Base-by-base conservation (phyloP, 2,329 filamentous ascomycete species). In the Clarireedia homoeocarpa region DNA sequence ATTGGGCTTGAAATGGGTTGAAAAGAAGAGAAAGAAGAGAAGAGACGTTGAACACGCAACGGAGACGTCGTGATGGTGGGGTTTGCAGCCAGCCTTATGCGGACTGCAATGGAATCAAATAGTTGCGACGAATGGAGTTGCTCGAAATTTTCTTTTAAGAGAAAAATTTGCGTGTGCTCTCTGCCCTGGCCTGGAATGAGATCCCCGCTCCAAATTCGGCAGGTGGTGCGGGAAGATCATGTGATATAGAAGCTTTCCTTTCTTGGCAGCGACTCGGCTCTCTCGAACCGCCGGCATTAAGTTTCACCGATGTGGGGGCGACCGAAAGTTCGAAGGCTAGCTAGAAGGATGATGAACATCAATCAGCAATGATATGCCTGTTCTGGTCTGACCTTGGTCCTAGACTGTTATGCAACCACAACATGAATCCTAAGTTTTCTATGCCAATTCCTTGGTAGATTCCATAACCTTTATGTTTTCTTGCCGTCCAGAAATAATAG, bases 1-100 rank as follows among this genome's bases (percentile, higher is more conserved):
- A 71, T 69, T 65, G 72, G 69, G 65, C 63, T 75, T 75, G 72
- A 77, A 71, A 75, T 75, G 75, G 79, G 74, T 71, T 72, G 70
- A 68, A 75, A 46, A 46, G 42, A 74, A 73, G 71, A 74, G 75
- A 75, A 46, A 46, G 42, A 74, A 73, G 71, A 74, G 75, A 76
- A 74, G 67, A 70, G 71, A 70, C 71, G 73, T 63, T 67, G 64
- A 59, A 65, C 59, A 62, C 59, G 59, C 61, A 64, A 66, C 60
- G 60, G 53, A 58, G 65, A 63, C 60, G 65, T 68, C 63, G 60
- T 59, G 62, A 54, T 56, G 55, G 60, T 61, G 56, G 63, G 52
- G 59, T 42, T 34, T 56, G 48, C 53, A 55, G 53, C 23, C 53
- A 51, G 47, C 53, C 53, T 58, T 65, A 58, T 62, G 63, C 61